Evolutionary conservation across 768 basidiomycete genomes (phyloP), one percentile per base, ranked within the genome.

Genomic region (Suillus brevipes): DNA sequence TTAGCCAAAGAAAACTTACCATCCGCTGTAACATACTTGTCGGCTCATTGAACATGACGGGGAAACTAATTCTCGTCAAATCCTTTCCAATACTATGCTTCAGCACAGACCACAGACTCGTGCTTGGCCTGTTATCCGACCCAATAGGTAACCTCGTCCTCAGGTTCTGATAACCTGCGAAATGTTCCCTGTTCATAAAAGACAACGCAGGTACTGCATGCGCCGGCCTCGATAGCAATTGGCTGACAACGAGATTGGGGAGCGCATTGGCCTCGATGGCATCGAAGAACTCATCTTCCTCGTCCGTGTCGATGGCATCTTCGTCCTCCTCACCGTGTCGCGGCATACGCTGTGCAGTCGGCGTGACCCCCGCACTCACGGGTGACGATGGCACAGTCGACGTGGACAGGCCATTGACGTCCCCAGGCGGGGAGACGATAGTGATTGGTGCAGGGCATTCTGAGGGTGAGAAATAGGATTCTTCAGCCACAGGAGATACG

Each of bases 1-100:
- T 37, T 43, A 10, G 9, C 7, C 60, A 60, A 64, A 7, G 13
- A 23, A 40, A 16, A 77, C 81, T 59, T 69, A 87, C 90, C 93
- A 98, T 99, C 59, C 96, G 82, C 79, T 99, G 94, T 65, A 99
- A 75, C 96, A 99, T 98, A 72, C 93, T 95, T 58, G 95, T 97
- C 36, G 94, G 92, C 76, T 94, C 92, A 75, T 95, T 96, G 72
- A 94, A 95, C 74, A 88, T 94, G 47, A 97, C 95, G 0, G 95
- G 95, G 76, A 97, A 97, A 69, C 88, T 92, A 65, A 99, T 98
- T 83, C 85, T 96, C 47, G 95, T 99, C 74, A 99, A 79, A 75
- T 99, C 96, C 82, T 97, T 98, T 66, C 97, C 96, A 65, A 99
- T 97, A 67, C 89, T 92, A 66, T 91, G 87, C 79, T 98, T 99